Base-by-base conservation (phyloP, 2,329 filamentous ascomycete species). In the Penicillium rolfsii region DNA sequence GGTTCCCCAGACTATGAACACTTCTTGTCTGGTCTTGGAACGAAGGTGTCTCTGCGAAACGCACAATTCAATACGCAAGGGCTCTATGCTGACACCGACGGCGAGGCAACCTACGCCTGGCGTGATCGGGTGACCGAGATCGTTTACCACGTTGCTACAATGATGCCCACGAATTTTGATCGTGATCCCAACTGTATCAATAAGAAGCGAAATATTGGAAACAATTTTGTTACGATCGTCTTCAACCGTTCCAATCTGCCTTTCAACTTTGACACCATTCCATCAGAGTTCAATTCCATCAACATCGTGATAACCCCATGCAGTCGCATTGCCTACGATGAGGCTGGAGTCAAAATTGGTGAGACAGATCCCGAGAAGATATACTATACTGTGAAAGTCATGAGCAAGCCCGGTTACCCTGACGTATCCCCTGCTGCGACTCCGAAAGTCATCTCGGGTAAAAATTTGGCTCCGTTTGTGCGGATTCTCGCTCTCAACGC, bases 221-320 rank as follows among this genome's bases (percentile, higher is more conserved):
- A 99, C 73, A 95, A 98, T 76, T 96, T 91, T 75, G 95, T 99
- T 73, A 98, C 97, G 74, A 96, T 99, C 68, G 89, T 99, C 60
- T 99, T 96, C 83, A 99, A 99, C 75, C 92, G 96, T 71, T 97
- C 93, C 2, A 94, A 95, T n/a, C 77, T 89, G 52, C 89, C 91
- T 0, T 98, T 97, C 80, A 85, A 86, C 57, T 96, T 97, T 73
- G 87, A 97, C 73, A 97, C 91, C 0, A 96, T 99, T 69, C 92
- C 92, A 0, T 96, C 93, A 0, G 90, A 94, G 59, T 97, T 99
- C 82, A 98, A 97, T 73, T 97, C 91, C 72, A 93, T 99, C 73
- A 93, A 97, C 74, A 98, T 99, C 70, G 90, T 98, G 69, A 94
- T 99, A 71, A 91, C 91, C 2, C 95, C 95, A 63, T 93, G 92